Base-by-base conservation (phyloP, 805 yeast species). In the Pichia phayaonensis region DNA sequence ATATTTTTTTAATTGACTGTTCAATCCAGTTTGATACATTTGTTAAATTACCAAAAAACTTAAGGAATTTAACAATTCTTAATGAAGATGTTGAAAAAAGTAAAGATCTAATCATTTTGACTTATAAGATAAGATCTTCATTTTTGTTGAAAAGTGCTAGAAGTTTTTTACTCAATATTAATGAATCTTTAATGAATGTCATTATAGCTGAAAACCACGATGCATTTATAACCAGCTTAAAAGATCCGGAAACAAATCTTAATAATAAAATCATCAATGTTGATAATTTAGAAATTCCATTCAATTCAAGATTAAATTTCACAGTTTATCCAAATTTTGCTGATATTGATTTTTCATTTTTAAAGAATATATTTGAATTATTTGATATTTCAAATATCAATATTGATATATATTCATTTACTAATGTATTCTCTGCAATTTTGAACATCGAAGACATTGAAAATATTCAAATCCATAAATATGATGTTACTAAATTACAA, bases 1-100 rank as follows among this genome's bases (percentile, higher is more conserved):
- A 51, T 15, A 12, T 62, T 8, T 27, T 48, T 5, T 38, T 63
- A 21, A 50, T 58, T 22, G 57, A 62, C 23, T 59, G 64, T 46
- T 50, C 52, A 5, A 42, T 63, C 10, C 34, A 27, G 0, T 63
- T 60, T 62, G 48, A 52, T 26, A n/a, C 34, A 15, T 40, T 45
- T n/a, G 26, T 61, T 26, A 51, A 53, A 42, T 34, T 62, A 18
- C 61, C 67, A 12, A 20, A 42, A 16, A 45, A 44, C 22, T 42
- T 62, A 21, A 36, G 31, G 20, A 55, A 43, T 15, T 15, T 63
- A 5, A 54, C 59, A 6, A 29, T 63, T 2, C 57, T 51, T 22
- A 54, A 61, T 44, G 50, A 50, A 38, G 51, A 59, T 31, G 41
- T 43, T 18, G 54, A 53, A 15, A 40, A 40, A 8, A 52, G 56